phyloP scores from a whole-genome alignment of 1,284 basidiomycete species.

The Apiotrichum mycotoxinovorans region DNA sequence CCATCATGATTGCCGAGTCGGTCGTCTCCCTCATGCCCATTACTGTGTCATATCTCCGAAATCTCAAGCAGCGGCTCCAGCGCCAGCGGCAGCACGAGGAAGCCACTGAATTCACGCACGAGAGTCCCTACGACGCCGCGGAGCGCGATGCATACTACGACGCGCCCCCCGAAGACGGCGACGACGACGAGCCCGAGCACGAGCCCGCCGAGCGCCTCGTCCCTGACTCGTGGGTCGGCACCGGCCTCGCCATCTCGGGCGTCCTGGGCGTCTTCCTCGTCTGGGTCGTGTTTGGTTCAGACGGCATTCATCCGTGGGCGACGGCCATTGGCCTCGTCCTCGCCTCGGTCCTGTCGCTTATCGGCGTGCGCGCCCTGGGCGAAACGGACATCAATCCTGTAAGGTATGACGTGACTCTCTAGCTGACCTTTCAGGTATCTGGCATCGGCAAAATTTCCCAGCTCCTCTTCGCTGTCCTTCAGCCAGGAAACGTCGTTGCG shows the following conservation, averaged over 20 bases:
- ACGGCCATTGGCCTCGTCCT: slow-evolving; percentile 78
- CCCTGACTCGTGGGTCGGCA: slow-evolving; percentile 70
- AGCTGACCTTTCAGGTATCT: slow-evolving; percentile 56
- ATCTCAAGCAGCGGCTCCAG: slow-evolving; percentile 36
- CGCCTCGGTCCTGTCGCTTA: slow-evolving; percentile 76
- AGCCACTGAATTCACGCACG: slow-evolving; percentile 5
- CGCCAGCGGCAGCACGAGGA: slow-evolving; percentile 19
- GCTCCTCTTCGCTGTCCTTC: slow-evolving; percentile 86
- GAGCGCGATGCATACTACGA: slow-evolving; percentile 39
- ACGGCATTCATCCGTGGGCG: slow-evolving; percentile 92
- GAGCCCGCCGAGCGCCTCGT: slow-evolving; percentile 80
- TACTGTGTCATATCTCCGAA: slow-evolving; percentile 56
- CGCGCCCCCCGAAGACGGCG: slow-evolving; percentile 39
- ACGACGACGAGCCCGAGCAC: slow-evolving; percentile 63
- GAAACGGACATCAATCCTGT: slow-evolving; percentile 90
- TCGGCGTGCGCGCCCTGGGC: slow-evolving; percentile 85
- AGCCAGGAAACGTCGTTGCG: slow-evolving; percentile 89
- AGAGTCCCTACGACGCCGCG: slow-evolving; percentile 17
- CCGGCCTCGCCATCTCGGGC: slow-evolving; percentile 64
- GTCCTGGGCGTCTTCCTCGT: slow-evolving; percentile 71
- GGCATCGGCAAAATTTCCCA: slow-evolving; percentile 94
- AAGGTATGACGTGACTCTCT: slow-evolving; percentile 1
- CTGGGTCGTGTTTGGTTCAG: slow-evolving; percentile 78
- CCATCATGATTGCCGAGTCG: slow-evolving; percentile 88
- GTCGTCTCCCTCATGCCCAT: slow-evolving; percentile 78